Conservation (phyloP, 2,329 filamentous ascomycete species). For the Scytalidium sp. region DNA sequence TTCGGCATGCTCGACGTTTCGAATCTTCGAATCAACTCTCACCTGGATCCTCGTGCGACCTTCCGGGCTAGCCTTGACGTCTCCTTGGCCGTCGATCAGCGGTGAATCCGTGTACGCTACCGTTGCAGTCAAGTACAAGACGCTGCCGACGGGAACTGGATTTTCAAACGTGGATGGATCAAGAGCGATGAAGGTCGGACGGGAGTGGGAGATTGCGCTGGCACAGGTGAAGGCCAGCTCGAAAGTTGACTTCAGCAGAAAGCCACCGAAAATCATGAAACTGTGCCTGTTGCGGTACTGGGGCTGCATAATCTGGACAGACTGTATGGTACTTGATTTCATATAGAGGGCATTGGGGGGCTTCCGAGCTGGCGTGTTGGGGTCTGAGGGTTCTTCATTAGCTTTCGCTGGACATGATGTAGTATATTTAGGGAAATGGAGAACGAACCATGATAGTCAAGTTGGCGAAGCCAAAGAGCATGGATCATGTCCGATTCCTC, state of each 20-base stretch:
- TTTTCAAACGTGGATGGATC: slow-evolving; percentile 71
- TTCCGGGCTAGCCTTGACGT: slow-evolving; percentile 29
- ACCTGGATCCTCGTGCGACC: slow-evolving; percentile 62
- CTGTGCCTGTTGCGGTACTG: slow-evolving; percentile 67
- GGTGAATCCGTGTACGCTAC: slow-evolving; percentile 65
- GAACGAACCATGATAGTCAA: slow-evolving; percentile 54
- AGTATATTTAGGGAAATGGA: not conserved
- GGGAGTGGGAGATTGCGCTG: slow-evolving; percentile 62
- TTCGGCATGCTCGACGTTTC: slow-evolving; percentile 65
- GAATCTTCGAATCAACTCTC: slow-evolving; percentile 64
- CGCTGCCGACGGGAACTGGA: slow-evolving; percentile 68
- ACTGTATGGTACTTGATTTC: slow-evolving; percentile 58
- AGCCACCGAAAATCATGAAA: slow-evolving; percentile 75
- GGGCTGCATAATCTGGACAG: slow-evolving; percentile 72
- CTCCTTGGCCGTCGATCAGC: slow-evolving; percentile 29
- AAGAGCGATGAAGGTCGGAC: slow-evolving; percentile 66
- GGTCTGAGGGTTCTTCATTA: slow-evolving; percentile 34
- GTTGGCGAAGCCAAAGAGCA: slow-evolving; percentile 64
- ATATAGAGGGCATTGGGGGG: slow-evolving; percentile 60
- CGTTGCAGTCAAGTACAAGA: slow-evolving; percentile 65
- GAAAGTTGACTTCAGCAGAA: slow-evolving; percentile 67
- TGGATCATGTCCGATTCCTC: slow-evolving; percentile 69
- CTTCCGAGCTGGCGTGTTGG: slow-evolving; percentile 49
- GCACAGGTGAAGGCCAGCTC: slow-evolving; percentile 72
- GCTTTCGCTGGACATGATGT: not conserved